phyloP scores from a whole-genome alignment of 495 filamentous ascomycete genomes.

The Aspergillus ostianus region DNA sequence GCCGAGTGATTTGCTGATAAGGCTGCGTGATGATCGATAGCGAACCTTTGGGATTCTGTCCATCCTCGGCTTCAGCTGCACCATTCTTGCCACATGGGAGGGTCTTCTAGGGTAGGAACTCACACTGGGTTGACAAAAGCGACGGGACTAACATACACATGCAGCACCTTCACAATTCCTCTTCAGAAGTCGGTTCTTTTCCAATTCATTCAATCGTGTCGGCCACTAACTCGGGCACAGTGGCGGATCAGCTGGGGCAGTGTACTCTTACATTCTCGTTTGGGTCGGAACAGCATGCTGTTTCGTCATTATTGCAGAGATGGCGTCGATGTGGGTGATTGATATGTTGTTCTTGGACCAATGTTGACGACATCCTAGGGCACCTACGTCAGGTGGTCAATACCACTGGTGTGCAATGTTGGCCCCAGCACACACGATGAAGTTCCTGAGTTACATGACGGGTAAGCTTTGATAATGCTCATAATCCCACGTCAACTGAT shows the following conservation, averaged over 20 bases:
- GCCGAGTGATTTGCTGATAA: neutral
- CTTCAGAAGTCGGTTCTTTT: neutral
- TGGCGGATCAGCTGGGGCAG: constrained; percentile 50
- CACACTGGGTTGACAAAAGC: neutral
- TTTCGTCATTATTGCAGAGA: constrained; percentile 35
- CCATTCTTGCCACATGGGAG: constrained; percentile 53
- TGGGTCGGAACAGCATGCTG: constrained; percentile 38
- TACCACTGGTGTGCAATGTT: constrained; percentile 56
- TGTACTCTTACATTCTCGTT: constrained; percentile 51
- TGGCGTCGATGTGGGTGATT: constrained; percentile 39
- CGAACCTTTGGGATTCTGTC: constrained; percentile 50
- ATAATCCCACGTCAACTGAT: neutral
- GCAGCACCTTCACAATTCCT: constrained; percentile 29
- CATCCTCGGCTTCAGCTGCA: constrained; percentile 51
- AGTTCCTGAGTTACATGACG: constrained; percentile 50
- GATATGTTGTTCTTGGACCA: neutral
- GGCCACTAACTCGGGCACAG: constrained; percentile 15
- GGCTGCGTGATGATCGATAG: constrained; percentile 12
- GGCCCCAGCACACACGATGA: constrained; percentile 34
- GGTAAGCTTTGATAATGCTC: constrained; percentile 23
- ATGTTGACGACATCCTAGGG: constrained; percentile 23
- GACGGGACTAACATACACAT: constrained; percentile 25
- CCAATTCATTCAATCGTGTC: neutral
- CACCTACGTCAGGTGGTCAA: constrained; percentile 50
- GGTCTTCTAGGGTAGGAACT: constrained; percentile 34